Evolutionary conservation across 768 basidiomycete species (phyloP).

Genomic region (Sutorius australiensis): DNA sequence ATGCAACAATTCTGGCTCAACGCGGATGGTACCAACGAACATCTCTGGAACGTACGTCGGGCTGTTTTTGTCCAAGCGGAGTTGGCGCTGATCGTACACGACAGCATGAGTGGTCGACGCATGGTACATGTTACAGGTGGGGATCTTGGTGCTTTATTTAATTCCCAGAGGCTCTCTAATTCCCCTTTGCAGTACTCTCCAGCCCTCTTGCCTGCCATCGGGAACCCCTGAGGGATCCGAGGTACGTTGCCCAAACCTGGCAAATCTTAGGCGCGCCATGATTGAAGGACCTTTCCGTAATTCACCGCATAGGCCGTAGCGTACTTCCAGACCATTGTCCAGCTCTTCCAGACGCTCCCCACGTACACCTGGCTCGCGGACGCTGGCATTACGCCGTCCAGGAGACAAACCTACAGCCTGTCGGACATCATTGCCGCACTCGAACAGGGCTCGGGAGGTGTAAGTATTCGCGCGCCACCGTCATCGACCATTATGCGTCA

Average conservation of each 20-base stretch:
- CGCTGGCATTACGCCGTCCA: constrained; percentile 72
- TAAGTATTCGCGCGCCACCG: neutral
- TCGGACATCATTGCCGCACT: constrained; percentile 51
- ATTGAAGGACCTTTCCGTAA: neutral
- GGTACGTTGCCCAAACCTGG: constrained; percentile 30
- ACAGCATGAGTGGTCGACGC: constrained; percentile 68
- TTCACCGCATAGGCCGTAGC: constrained; percentile 49
- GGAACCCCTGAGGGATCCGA: constrained; percentile 60
- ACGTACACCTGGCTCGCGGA: constrained; percentile 69
- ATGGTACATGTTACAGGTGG: constrained; percentile 51
- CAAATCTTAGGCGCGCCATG: neutral
- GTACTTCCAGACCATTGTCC: constrained; percentile 57
- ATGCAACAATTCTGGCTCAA: constrained; percentile 67
- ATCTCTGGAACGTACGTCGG: constrained; percentile 63
- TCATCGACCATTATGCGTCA: neutral
- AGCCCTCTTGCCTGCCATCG: constrained; percentile 51
- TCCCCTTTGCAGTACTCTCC: constrained; percentile 46
- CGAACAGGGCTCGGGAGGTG: constrained; percentile 49
- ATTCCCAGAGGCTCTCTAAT: neutral
- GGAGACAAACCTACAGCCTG: constrained; percentile 52
- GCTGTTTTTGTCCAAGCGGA: neutral
- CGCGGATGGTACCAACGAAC: constrained; percentile 54
- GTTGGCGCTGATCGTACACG: neutral
- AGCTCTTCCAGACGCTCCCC: constrained; percentile 62
- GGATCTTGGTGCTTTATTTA: neutral